A percentile compares a stretch with the other conserved stretches of the same genome.
These are phyloP conservation scores for Cladosporium sp. DNA, from an alignment of 2,329 filamentous ascomycete genomes.

Conservation along the genomic window DNA sequence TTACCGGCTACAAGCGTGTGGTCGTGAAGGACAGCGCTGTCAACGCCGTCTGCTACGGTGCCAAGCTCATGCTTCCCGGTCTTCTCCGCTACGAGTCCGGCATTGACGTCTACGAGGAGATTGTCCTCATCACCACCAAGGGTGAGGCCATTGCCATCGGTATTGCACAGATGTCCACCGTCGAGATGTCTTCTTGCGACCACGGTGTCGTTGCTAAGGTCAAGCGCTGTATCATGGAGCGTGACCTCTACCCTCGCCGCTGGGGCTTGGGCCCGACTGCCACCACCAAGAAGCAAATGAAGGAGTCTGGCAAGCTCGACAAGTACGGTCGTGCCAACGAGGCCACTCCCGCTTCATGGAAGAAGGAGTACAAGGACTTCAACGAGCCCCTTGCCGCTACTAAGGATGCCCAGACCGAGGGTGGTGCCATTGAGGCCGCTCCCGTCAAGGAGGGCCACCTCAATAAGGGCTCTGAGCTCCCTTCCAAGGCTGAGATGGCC, in stretches of 20 bases:
- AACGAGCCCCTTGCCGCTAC: conserved; percentile 43
- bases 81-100: conserved; percentile 85
- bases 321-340: conserved; percentile 95
- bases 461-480: conserved; percentile 35
- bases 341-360: conserved; percentile 90
- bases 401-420: conserved; percentile 20
- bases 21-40: conserved; percentile 97
- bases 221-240: conserved; percentile 99
- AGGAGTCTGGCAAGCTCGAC: conserved; percentile 95
- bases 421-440: conserved; percentile 31
- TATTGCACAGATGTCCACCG: conserved; percentile 96
- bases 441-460: conserved; percentile 33
- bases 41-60: conserved; percentile 97
- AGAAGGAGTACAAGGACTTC: conserved; percentile 87
- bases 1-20: conserved; percentile 91
- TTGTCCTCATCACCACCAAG: conserved; percentile 98
- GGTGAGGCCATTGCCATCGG: conserved; percentile 96
- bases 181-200: conserved; percentile 94
- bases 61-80: conserved; percentile 98
- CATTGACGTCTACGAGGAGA: conserved; percentile 92
- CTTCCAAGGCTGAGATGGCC: conserved; percentile 35
- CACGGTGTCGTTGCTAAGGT: conserved; percentile 98
- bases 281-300: conserved; percentile 99
- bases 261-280: conserved; percentile 95
- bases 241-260: conserved; percentile 90